These are phyloP conservation scores for Cryptosporidium canis DNA, from an alignment of 169 alveolate genomes.

Conservation along the genomic window DNA sequence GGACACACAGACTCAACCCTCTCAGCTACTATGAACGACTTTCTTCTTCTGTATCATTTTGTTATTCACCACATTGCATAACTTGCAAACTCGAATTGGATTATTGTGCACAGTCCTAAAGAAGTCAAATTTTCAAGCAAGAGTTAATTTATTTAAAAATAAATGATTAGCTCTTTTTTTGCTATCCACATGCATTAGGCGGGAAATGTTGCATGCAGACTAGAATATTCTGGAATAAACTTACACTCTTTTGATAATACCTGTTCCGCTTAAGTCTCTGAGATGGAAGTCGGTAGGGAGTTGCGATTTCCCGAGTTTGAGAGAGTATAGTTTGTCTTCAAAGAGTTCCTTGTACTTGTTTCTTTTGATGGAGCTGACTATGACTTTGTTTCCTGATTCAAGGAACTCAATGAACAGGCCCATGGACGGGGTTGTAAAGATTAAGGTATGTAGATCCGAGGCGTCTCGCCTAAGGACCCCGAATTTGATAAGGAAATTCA, in stretches of 20 bases:
- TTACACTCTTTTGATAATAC: conserved; percentile 49
- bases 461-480: conserved; percentile 53
- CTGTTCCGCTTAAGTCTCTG: conserved; percentile 35
- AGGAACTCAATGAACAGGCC: conserved; percentile 46
- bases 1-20: background rate
- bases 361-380: conserved; percentile 18
- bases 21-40: background rate
- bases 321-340: conserved; percentile 2
- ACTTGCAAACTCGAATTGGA: conserved; percentile 17
- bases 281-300: conserved; percentile 46
- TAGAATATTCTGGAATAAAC: background rate
- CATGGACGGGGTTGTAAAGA: conserved; percentile 56
- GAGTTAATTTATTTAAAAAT: background rate
- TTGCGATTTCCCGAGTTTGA: conserved; percentile 36
- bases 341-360: conserved; percentile 19
- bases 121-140: background rate
- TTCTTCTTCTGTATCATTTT: background rate
- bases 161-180: background rate
- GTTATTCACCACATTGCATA: background rate
- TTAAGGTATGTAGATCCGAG: background rate
- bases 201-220: background rate
- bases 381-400: conserved; percentile 34
- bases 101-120: conserved; percentile 2
- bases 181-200: background rate
- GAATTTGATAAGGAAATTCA: background rate